Base-by-base conservation (phyloP, 2,329 filamentous ascomycete species). In the Chaetomium sp. region DNA sequence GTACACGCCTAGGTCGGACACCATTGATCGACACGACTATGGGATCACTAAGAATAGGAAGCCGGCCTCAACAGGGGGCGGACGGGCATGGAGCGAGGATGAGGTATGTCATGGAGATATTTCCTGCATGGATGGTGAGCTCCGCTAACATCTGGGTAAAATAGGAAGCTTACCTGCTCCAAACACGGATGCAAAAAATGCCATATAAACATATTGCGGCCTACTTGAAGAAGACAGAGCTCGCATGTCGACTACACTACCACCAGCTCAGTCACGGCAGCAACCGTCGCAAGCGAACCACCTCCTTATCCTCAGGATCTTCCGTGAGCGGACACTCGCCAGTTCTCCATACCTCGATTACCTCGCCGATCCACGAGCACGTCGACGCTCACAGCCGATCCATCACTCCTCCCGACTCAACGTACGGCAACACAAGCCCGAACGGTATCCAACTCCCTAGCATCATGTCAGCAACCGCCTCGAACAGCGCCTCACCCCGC, bases 141-240 rank as follows among this genome's bases (percentile, higher is more conserved):
- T 10, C 46, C 36, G 40, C 54, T 61, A 54, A 60, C 59, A 27
- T 27, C 27, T 12, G 1, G 27, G 10, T 11, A 5, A 35, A 58
- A 59, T 61, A 92, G 88, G 89, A 94, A 74, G 80, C 85, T 56
- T 94, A 92, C 70, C 84, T 94, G 53, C 80, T 94, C 59, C 87
- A 91, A 72, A 91, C 87, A 58, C 87, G 89, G 56, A 81, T 89
- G 66, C 87, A 91, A 67, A 92, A 92, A 74, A 90, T 92, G 84
- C 89, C 89, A 0, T 94, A 94, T 74, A 94, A 92, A 78, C 88
- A 92, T 69, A 94, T 94, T 68, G 89, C 89, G 56, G 82, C 86
- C 57, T 86, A 91, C 65, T 76, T 94, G 63, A 89, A 91, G 74
- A 95, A 94, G 77, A 94, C 89, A 0, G 89, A 94, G 74, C 78